Base-by-base conservation (phyloP, 768 basidiomycete species). In the Russula olivacea region DNA sequence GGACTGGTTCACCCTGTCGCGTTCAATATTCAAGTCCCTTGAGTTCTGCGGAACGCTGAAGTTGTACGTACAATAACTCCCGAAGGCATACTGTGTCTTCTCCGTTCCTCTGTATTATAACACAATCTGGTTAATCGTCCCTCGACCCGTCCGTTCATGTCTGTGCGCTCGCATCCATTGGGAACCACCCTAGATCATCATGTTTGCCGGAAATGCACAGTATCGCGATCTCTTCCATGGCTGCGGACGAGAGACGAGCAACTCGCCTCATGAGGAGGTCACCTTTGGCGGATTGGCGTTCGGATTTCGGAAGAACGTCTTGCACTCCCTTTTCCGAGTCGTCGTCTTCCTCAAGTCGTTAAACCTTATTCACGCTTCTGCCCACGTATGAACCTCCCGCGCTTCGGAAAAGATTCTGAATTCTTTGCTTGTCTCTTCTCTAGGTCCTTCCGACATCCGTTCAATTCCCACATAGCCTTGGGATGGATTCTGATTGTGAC, bases 381-480 rank as follows among this genome's bases (percentile, higher is more conserved):
- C 49, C 58, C 58, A 59, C 58, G 58, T 59, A 59, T 59, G 58
- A 38, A 41, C 38, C 19, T 23, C 21, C 25, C 25, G 11, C 25
- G 17, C 47, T 32, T 15, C 19, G 19, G n/a, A 15, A 36, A 25
- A 50, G 17, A 19, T 49, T 25, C 3, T 19, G 17, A 23, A 25
- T 25, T 30, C 5, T 47, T 28, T 38, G 15, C 49, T 40, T 38
- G 19, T 41, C 28, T 30, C 38, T 51, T 59, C 58, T 25, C 28
- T 23, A 25, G 19, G 10, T 34, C 5, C 32, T 21, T 21, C 51
- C 4, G 1, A 49, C 25, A 34, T 14, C 17, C n/a, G 8, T 38
- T 38, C 36, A 36, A 36, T 36, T 36, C 19, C 17, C 57, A 8
- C 21, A 28, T 23, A 9, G 19, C 23, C n/a, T 23, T 23, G 23